Evolutionary conservation across 176 grass and related monocot species (phyloP), one percentile per base, ranked within the genome.

Genomic region (Luzula sylvatica): DNA sequence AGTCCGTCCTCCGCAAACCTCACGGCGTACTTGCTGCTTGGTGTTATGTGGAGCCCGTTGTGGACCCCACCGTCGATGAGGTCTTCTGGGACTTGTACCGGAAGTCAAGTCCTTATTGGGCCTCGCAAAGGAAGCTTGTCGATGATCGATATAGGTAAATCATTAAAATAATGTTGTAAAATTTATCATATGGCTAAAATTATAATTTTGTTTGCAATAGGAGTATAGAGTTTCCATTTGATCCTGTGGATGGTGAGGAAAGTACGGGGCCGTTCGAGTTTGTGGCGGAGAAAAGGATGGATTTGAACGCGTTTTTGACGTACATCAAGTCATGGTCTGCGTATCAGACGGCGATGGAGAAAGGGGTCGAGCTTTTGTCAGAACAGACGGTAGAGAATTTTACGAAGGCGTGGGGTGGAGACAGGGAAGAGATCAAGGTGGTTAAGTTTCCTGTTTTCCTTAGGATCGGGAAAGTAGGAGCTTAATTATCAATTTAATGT

Each of bases 301-400:
- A 88, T 40, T 42, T 95, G 0, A 56, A 67, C 12, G 54, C 41
- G 16, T 88, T 74, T 54, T 67, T 88, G 42, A 76, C 60, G 2
- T 95, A 95, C 57, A 73, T 95, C 77, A 76, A 57, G 15, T 95
- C 90, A 0, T 95, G 90, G 90, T 95, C 83, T 2, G 73, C 90
- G 16, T 95, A 88, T 76, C 80, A 88, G 61, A 95, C 83, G 20
- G 83, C 90, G 9, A 81, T 81, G 53, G 83, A 88, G 17, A 61
- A 76, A 19, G 80, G 67, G 2, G 53, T 82, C 20, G 80, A 95
- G 62, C 50, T 95, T 56, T 54, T 95, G 43, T 65, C 79, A n/a
- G 71, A 82, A 1, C 48, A 16, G 1, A 76, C 53, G 7, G 63
- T 88, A 14, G 11, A 5, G 1, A 83, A 73, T 11, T 67, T 95